Percentiles rank a stretch among this genome's conserved stretches.
Conservation (phyloP, 2,329 filamentous ascomycete genomes). For the Xylariales sp. region DNA sequence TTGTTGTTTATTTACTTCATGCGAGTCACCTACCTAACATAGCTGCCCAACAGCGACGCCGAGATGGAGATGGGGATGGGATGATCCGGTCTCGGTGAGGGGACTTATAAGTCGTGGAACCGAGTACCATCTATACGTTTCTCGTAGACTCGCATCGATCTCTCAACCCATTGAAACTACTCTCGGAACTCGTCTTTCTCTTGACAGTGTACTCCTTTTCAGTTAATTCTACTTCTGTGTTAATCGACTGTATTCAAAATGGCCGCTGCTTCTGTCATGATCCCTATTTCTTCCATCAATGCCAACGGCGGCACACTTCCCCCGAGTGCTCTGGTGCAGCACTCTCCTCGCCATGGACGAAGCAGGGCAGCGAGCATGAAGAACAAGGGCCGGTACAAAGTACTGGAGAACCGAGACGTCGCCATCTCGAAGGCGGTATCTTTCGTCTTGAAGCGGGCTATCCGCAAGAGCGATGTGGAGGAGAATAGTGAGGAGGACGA, state of each 20-base stretch:
- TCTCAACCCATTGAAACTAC: background rate
- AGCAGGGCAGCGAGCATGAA: conserved; percentile 35
- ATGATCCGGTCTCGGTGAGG: conserved; percentile 6
- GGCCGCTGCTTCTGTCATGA: conserved; percentile 30
- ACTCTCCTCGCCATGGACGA: conserved; percentile 31
- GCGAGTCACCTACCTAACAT: conserved; percentile 3
- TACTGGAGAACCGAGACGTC: conserved; percentile 35
- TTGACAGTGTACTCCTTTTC: too few relatives aligned
- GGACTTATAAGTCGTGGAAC: conserved; percentile 1
- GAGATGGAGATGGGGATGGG: background rate
- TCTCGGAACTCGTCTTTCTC: too few relatives aligned
- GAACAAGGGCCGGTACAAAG: conserved; percentile 35
- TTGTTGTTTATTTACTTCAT: background rate
- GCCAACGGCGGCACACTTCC: conserved; percentile 31
- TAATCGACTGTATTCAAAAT: conserved; percentile 15
- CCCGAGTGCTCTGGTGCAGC: conserved; percentile 29
- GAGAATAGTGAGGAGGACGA: conserved; percentile 29
- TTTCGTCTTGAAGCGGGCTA: conserved; percentile 36
- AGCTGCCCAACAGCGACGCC: conserved; percentile 6
- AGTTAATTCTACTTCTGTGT: background rate
- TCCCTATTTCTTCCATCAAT: conserved; percentile 29
- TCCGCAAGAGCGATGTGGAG: conserved; percentile 12
- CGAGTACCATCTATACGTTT: background rate
- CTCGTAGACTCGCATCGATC: background rate
- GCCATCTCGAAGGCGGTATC: conserved; percentile 35